Evolutionary conservation across 495 filamentous ascomycete genomes (phyloP).

Genomic region (Hypoxylon lienhwacheense): DNA sequence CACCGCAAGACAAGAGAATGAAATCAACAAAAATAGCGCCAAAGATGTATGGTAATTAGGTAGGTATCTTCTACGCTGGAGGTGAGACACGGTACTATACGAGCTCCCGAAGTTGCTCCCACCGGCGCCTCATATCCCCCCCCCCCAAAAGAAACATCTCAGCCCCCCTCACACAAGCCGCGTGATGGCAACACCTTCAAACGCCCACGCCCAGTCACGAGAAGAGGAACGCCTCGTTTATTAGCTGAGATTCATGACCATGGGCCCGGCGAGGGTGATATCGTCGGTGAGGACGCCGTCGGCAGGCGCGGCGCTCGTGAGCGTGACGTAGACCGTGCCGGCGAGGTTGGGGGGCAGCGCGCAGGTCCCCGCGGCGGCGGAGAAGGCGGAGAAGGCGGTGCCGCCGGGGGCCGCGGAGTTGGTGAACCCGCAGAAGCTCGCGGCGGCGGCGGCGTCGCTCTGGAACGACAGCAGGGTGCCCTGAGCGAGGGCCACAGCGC

Average conservation of each 20-base stretch:
- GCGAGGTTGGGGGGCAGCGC: constrained; percentile 52
- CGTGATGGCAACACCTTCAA: neutral
- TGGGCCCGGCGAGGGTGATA: constrained; percentile 55
- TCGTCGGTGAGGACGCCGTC: constrained; percentile 52
- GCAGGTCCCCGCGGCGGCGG: constrained; percentile 50
- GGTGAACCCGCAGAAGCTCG: constrained; percentile 60
- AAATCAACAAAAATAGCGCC: constrained; percentile 10
- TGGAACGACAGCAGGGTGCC: constrained; percentile 46
- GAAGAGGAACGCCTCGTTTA: no score
- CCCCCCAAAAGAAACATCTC: no score
- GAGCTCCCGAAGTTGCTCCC: constrained; percentile 31
- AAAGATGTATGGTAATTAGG: no score
- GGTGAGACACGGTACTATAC: constrained; percentile 30
- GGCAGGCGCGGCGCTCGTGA: constrained; percentile 50
- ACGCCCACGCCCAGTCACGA: neutral
- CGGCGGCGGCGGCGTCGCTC: constrained; percentile 46
- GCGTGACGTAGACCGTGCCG: constrained; percentile 58
- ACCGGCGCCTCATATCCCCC: constrained; percentile 12
- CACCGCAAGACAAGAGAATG: constrained; percentile 5
- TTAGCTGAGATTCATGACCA: constrained; percentile 56
- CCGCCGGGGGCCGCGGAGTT: constrained; percentile 54
- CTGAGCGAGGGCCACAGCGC: constrained; percentile 48
- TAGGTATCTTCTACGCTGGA: constrained; percentile 35
- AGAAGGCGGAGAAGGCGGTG: constrained; percentile 55
- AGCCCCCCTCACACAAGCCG: no score